These are phyloP conservation scores for Pterulicium gracile DNA, from an alignment of 1,284 basidiomycete species.

Conservation along the genomic window DNA sequence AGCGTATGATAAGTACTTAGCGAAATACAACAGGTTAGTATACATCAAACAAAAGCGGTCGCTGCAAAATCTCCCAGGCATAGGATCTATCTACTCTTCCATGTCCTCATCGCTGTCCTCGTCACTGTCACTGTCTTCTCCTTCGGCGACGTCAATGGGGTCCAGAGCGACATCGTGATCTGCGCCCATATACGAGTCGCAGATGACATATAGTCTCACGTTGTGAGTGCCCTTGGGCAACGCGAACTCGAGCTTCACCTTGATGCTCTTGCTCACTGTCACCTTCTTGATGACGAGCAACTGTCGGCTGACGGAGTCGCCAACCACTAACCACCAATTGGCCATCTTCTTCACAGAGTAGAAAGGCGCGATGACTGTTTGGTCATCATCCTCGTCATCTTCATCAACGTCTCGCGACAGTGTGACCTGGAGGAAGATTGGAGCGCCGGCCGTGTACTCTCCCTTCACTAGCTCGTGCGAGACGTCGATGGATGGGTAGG, in stretches of 20 bases:
- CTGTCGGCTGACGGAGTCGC: slow-evolving; percentile 64
- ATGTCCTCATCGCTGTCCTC: slow-evolving; percentile 55
- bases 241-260: slow-evolving; percentile 83
- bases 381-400: slow-evolving; percentile 68
- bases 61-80: too few species aligned
- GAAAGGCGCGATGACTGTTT: slow-evolving; percentile 82
- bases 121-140: slow-evolving; percentile 70
- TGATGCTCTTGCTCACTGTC: slow-evolving; percentile 72
- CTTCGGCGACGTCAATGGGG: slow-evolving; percentile 76
- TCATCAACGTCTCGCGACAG: slow-evolving; percentile 82
- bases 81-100: slow-evolving; percentile 28
- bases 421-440: slow-evolving; percentile 73
- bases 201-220: slow-evolving; percentile 87
- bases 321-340: slow-evolving; percentile 97
- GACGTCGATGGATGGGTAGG: slow-evolving; percentile 90
- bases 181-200: slow-evolving; percentile 84
- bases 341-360: slow-evolving; percentile 88
- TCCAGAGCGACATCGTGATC: slow-evolving; percentile 84
- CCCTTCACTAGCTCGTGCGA: slow-evolving; percentile 73
- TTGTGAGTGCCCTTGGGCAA: slow-evolving; percentile 75
- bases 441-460: slow-evolving; percentile 74
- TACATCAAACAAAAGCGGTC: too few species aligned
- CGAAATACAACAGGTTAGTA: too few species aligned
- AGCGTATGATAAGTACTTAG: too few species aligned
- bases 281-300: slow-evolving; percentile 93